A percentile compares a stretch with the other conserved stretches of the same genome.
Conservation (phyloP, 345 rosid genomes). For the Punica granatum region DNA sequence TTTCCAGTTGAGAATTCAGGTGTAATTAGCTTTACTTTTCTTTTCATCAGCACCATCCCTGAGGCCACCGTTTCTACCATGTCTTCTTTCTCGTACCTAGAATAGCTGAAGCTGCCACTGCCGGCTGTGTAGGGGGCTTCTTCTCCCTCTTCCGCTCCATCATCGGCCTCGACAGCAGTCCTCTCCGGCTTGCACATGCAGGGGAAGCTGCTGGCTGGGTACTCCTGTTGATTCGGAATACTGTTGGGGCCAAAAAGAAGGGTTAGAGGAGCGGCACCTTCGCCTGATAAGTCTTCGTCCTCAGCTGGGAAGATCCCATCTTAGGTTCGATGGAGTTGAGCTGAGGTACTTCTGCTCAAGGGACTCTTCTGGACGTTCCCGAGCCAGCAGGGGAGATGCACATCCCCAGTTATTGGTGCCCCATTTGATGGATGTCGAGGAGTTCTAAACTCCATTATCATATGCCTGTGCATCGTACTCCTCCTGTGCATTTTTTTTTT, state of each 20-base stretch:
- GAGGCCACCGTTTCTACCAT: slow-evolving; percentile 52
- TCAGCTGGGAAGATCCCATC: slow-evolving; percentile 28
- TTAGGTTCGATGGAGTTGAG: slow-evolving; percentile 19
- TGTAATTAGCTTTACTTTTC: too few species aligned
- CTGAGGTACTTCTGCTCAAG: slow-evolving; percentile 40
- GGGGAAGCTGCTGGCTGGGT: not conserved
- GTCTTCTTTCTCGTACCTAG: slow-evolving; percentile 18
- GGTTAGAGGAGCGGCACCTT: not conserved
- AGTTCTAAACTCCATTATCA: slow-evolving; percentile 37
- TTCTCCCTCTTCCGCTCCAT: slow-evolving; percentile 13
- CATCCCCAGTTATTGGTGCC: slow-evolving; percentile 59
- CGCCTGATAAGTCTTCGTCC: not conserved
- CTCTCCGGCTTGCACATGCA: slow-evolving; percentile 1
- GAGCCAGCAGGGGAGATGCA: slow-evolving; percentile 50
- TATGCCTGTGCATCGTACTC: slow-evolving; percentile 16
- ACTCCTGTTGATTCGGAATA: not conserved
- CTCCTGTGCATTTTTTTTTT: slow-evolving; percentile 13
- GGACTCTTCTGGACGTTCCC: slow-evolving; percentile 40
- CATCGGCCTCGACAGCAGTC: slow-evolving; percentile 18
- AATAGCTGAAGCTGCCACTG: not conserved
- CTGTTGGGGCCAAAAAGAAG: not conserved
- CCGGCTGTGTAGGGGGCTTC: slow-evolving; percentile 9
- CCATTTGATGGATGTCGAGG: slow-evolving; percentile 45
- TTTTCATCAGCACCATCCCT: slow-evolving; percentile 44
- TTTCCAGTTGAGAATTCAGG: not conserved